A percentile compares a stretch with the other conserved stretches of the same genome.
phyloP scores from a whole-genome alignment of 2,329 filamentous ascomycete species.

The Claviceps pazoutovae region DNA sequence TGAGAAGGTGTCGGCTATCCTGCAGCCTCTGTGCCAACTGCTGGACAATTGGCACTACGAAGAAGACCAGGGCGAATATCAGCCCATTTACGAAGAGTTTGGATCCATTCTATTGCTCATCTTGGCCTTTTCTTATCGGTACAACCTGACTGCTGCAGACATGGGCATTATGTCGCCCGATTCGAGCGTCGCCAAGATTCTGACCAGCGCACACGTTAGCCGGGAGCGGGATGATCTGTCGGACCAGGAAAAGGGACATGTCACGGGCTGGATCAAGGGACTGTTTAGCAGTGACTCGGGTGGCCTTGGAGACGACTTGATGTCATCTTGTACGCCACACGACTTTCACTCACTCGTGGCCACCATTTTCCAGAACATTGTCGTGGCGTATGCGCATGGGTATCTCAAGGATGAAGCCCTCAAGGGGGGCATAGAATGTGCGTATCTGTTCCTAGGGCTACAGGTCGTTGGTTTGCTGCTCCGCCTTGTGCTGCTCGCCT shows the following conservation, averaged over 20 bases:
- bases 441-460: conserved; percentile 16
- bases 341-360: conserved; percentile 71
- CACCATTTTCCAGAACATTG: conserved; percentile 61
- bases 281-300: conserved; percentile 62
- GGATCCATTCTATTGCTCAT: conserved; percentile 62
- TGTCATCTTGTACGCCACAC: conserved; percentile 69
- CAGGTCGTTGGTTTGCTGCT: too few relatives aligned
- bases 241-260: conserved; percentile 48
- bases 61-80: conserved; percentile 71
- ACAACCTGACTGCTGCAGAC: conserved; percentile 50
- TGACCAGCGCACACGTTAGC: conserved; percentile 44
- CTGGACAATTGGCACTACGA: conserved; percentile 72
- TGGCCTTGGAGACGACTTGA: conserved; percentile 64
- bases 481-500: not conserved
- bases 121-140: conserved; percentile 62
- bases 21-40: conserved; percentile 60
- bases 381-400: conserved; percentile 53
- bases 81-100: conserved; percentile 78
- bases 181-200: conserved; percentile 55
- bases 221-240: conserved; percentile 46
- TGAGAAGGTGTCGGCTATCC: conserved; percentile 52
- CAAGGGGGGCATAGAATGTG: conserved; percentile 63
- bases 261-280: conserved; percentile 63
- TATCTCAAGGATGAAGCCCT: conserved; percentile 55
- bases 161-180: conserved; percentile 45